A percentile compares a stretch with the other conserved stretches of the same genome.
These are phyloP conservation scores for Eustoma russellianum DNA, from an alignment of 257 asterid genomes.

Conservation along the genomic window DNA sequence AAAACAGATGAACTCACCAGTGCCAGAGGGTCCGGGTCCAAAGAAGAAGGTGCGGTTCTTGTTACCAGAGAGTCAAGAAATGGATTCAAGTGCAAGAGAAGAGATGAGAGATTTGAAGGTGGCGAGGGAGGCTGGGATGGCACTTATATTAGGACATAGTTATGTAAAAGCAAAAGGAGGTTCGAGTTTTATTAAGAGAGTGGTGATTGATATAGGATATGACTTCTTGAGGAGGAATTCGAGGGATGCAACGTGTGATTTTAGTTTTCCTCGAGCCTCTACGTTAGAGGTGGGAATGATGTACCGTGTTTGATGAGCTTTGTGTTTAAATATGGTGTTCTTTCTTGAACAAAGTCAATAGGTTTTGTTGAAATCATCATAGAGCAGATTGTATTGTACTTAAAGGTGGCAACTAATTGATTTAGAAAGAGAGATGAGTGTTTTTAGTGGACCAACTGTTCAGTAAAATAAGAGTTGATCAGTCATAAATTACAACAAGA, in stretches of 20 bases:
- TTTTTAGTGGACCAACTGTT: too few species aligned
- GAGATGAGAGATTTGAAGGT: conserved; percentile 71
- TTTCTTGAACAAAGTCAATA: too few species aligned
- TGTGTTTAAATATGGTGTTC: too few species aligned
- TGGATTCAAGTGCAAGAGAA: conserved; percentile 26
- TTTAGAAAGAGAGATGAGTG: too few species aligned
- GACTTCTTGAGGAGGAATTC: conserved; percentile 85
- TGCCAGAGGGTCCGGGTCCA: conserved; percentile 7
- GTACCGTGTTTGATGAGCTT: conserved; percentile 55
- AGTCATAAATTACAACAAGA: too few species aligned
- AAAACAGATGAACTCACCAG: conserved; percentile 32
- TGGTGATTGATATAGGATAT: conserved; percentile 55
- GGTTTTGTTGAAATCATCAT: too few species aligned
- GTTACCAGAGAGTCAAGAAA: conserved; percentile 49
- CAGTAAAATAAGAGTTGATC: too few species aligned
- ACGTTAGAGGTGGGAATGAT: conserved; percentile 94
- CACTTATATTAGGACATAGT: conserved; percentile 70
- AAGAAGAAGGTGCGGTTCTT: conserved; percentile 64
- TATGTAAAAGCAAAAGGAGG: conserved; percentile 79
- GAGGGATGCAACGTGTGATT: conserved; percentile 61
- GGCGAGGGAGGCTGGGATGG: conserved; percentile 90
- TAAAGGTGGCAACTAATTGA: too few species aligned
- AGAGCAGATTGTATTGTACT: too few species aligned
- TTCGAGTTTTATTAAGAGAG: conserved; percentile 56
- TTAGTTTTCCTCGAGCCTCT: conserved; percentile 77